Conservation (phyloP, 2,329 filamentous ascomycete species). For the Seiridium cupressi region DNA sequence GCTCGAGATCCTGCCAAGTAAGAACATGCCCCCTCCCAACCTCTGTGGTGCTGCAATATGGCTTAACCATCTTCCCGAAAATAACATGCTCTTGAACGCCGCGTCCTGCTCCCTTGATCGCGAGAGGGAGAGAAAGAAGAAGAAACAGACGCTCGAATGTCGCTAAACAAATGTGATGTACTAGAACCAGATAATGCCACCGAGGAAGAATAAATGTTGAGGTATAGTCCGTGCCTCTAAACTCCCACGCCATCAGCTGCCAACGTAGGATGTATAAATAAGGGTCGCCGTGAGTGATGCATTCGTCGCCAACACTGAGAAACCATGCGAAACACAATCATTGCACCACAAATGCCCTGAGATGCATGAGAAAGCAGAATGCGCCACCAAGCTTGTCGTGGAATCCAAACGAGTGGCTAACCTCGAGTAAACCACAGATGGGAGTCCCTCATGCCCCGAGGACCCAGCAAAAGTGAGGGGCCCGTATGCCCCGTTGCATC, state of each 20-base stretch:
- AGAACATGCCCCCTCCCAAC: neutral
- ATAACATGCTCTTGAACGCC: constrained; percentile 2
- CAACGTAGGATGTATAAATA: constrained; percentile 18
- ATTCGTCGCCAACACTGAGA: constrained; percentile 27
- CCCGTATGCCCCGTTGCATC: neutral
- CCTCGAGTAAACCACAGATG: neutral
- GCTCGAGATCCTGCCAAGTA: neutral
- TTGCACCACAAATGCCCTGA: constrained; percentile 25
- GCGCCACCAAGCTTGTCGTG: neutral
- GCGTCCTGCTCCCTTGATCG: neutral
- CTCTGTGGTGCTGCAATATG: neutral
- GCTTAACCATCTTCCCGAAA: neutral
- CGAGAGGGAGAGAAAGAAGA: neutral
- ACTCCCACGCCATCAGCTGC: constrained; percentile 23
- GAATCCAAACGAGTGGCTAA: neutral
- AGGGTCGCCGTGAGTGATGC: constrained; percentile 21
- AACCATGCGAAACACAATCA: constrained; percentile 25
- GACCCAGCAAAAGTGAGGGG: neutral
- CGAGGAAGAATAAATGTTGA: constrained; percentile 19
- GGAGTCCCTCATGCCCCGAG: neutral
- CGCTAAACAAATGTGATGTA: constrained; percentile 23
- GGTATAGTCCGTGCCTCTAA: constrained; percentile 24
- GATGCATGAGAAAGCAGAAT: constrained; percentile 21
- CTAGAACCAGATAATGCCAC: constrained; percentile 23
- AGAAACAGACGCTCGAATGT: constrained; percentile 9